A percentile compares a stretch with the other conserved stretches of the same genome.
phyloP scores from a whole-genome alignment of 345 rosid genomes.

The Limnanthes douglasii region DNA sequence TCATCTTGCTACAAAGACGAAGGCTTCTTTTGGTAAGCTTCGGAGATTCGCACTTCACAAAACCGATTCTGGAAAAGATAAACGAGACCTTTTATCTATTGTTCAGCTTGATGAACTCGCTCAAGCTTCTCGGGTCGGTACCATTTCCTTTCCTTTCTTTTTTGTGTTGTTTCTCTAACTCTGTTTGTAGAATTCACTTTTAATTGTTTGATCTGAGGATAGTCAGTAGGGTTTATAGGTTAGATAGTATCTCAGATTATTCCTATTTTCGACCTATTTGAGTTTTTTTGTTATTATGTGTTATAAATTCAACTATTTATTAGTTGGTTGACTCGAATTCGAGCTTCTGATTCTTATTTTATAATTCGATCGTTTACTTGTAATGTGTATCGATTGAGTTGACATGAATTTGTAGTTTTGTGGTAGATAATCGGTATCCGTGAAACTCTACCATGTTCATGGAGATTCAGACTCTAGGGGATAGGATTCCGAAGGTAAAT shows the following conservation, averaged over 20 bases:
- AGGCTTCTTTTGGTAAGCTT: slow-evolving; percentile 52
- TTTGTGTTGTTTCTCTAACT: neutral
- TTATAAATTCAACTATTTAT: too few species aligned
- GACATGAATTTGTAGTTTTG: too few species aligned
- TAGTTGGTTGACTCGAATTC: neutral
- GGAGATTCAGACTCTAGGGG: too few species aligned
- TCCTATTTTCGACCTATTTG: neutral
- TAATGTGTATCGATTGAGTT: too few species aligned
- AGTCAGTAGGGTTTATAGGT: slow-evolving; percentile 15
- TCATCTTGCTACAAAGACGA: slow-evolving; percentile 58
- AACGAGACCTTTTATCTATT: slow-evolving; percentile 28
- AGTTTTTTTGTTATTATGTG: too few species aligned
- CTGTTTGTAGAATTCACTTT: neutral
- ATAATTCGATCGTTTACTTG: too few species aligned
- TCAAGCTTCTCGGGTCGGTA: slow-evolving; percentile 63
- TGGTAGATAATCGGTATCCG: too few species aligned
- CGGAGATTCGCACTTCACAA: slow-evolving; percentile 58
- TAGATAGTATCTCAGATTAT: too few species aligned
- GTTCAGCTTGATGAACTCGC: slow-evolving; percentile 66
- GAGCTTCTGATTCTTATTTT: neutral
- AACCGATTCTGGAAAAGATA: slow-evolving; percentile 44
- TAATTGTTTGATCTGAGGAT: slow-evolving; percentile 3
- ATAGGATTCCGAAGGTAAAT: too few species aligned
- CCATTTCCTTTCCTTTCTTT: too few species aligned
- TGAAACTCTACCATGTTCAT: too few species aligned